Evolutionary conservation across 371 early-diverging fungal species (phyloP), one percentile per base, ranked within the genome.

Genomic region (Cladochytrium tenue): DNA sequence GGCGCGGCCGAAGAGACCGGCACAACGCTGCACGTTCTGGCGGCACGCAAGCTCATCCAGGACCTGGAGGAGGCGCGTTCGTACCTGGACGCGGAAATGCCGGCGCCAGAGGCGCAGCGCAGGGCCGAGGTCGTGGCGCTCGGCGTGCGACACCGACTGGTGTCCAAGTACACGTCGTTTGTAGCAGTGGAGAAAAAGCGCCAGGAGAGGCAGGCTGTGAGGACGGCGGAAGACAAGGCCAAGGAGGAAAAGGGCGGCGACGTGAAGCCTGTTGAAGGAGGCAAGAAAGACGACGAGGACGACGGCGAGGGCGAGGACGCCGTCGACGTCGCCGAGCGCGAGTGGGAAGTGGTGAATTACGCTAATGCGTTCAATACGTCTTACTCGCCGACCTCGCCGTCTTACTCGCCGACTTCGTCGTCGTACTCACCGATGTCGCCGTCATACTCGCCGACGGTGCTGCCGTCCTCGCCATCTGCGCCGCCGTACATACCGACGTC

Each of bases 1-100:
- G n/a, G n/a, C n/a, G n/a, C n/a, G n/a, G n/a, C n/a, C n/a, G n/a
- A n/a, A n/a, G 43, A 43, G 20, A 7, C 43, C 43, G 66, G 61
- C 55, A 51, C 2, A 27, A 35, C 67, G 13, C 58, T 83, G 30
- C 83, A 83, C 68, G 74, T 76, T 51, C 66, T 83, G 25, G 83
- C 82, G 1, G 76, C 81, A 43, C 73, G 74, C 32, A 78, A 72
- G 58, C 67, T 82, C 15, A 76, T 79, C 28, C 67, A 71, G n/a
- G 83, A 83, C 53, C 51, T 79, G 20, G 77, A 76, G 31, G 72
- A 78, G 27, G 69, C 57, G 27, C 66, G 20, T 17, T 79, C 80
- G 7, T 69, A 32, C 67, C 5, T 79, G 3, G 62, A 79, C 63
- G 5, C 32, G 15, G 31, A 63, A 33, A 35, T 56, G 23, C 62